Evolutionary conservation across 2,329 filamentous ascomycete genomes (phyloP).

Genomic region (Cordyceps cateniannulata): DNA sequence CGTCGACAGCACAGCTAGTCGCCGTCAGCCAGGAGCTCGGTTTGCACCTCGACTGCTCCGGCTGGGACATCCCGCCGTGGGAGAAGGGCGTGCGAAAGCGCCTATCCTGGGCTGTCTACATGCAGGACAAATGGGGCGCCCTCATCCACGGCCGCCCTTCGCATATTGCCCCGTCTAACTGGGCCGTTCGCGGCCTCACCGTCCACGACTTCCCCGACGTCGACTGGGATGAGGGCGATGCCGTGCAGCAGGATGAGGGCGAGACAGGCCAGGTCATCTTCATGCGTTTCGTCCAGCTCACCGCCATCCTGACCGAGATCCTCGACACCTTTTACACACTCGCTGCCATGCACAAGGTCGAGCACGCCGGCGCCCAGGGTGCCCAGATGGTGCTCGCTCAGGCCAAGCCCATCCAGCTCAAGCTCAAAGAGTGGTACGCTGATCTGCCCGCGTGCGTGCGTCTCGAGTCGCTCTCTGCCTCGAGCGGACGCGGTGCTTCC

Average conservation of each 20-base stretch:
- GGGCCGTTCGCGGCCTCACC: constrained; percentile 65
- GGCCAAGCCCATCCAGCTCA: constrained; percentile 76
- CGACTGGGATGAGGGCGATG: constrained; percentile 56
- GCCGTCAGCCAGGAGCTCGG: constrained; percentile 83
- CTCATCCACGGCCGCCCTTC: constrained; percentile 80
- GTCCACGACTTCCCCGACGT: constrained; percentile 67
- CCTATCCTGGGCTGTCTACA: constrained; percentile 84
- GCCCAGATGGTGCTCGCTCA: constrained; percentile 67
- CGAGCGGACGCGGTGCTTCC: constrained; percentile 21
- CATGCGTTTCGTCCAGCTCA: constrained; percentile 67
- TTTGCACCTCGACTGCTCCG: constrained; percentile 78
- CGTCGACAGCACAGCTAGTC: constrained; percentile 78
- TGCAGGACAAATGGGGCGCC: constrained; percentile 90
- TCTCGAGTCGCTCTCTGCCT: constrained; percentile 52
- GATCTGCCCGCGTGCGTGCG: constrained; percentile 56
- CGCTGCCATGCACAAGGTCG: constrained; percentile 64
- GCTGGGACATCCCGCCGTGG: constrained; percentile 84
- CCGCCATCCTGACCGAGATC: constrained; percentile 70
- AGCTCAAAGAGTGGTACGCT: constrained; percentile 76
- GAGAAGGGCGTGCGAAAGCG: constrained; percentile 79
- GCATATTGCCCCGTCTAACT: constrained; percentile 62
- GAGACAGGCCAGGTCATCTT: constrained; percentile 66
- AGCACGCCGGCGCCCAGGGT: constrained; percentile 59
- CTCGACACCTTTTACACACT: constrained; percentile 79
- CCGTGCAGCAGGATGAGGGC: constrained; percentile 57